These are phyloP conservation scores for Lanmaoa rubissima DNA, from an alignment of 768 basidiomycete genomes.

Conservation along the genomic window DNA sequence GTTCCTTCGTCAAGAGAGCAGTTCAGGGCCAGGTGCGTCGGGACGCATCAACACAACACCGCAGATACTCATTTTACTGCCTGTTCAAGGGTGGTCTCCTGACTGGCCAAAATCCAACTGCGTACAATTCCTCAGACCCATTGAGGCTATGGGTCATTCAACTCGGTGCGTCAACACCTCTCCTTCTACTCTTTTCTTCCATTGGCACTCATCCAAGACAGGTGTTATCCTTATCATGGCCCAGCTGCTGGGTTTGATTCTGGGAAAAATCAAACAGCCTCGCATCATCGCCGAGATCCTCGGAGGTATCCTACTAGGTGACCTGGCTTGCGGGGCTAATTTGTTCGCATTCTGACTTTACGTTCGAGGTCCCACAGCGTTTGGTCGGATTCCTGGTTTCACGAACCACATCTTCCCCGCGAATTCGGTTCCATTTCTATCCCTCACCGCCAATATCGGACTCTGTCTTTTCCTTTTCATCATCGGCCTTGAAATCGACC, in stretches of 20 bases:
- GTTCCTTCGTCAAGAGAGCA: conserved; percentile 16
- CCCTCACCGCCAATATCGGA: conserved; percentile 86
- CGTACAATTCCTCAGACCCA: conserved; percentile 64
- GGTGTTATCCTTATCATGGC: conserved; percentile 81
- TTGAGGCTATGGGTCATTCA: conserved; percentile 76
- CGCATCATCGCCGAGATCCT: conserved; percentile 93
- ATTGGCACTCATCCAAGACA: conserved; percentile 22
- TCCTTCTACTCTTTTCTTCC: not conserved
- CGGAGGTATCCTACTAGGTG: conserved; percentile 82
- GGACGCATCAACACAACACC: not conserved
- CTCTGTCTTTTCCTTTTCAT: conserved; percentile 89
- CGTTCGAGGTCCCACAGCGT: conserved; percentile 44
- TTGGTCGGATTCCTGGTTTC: conserved; percentile 88
- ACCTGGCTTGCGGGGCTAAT: conserved; percentile 30
- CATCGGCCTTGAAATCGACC: conserved; percentile 90
- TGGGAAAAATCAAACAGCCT: conserved; percentile 78
- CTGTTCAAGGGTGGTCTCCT: conserved; percentile 67
- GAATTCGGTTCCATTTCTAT: conserved; percentile 69
- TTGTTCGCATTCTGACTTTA: conserved; percentile 43
- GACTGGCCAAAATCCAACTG: conserved; percentile 68
- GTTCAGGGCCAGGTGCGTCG: conserved; percentile 30
- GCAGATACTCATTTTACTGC: not conserved
- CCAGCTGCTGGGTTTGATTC: conserved; percentile 63
- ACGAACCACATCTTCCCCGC: conserved; percentile 81
- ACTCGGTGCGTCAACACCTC: conserved; percentile 46